Conservation (phyloP, 768 basidiomycete species). For the Boletus reticulatus region DNA sequence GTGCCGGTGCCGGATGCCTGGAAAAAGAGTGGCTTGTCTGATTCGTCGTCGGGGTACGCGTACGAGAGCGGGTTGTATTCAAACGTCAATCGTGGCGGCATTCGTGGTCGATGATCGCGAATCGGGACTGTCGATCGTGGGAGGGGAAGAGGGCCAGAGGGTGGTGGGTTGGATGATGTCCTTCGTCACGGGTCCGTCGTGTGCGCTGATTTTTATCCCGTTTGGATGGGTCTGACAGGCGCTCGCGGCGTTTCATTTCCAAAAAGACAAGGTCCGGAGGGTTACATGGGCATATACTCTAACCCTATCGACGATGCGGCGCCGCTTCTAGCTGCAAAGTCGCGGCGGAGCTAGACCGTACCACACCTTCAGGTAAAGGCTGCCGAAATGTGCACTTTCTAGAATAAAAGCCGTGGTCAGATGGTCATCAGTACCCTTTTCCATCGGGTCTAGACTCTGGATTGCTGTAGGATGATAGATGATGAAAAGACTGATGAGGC, state of each 20-base stretch:
- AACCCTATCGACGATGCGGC: background rate
- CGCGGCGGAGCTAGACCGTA: too few species aligned
- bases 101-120: background rate
- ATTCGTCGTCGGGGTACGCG: conserved; percentile 23
- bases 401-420: too few species aligned
- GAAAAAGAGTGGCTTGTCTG: conserved; percentile 24
- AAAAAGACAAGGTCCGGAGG: background rate
- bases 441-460: too few species aligned
- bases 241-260: conserved; percentile 18
- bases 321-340: too few species aligned
- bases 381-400: too few species aligned
- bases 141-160: too few species aligned
- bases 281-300: background rate
- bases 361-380: too few species aligned
- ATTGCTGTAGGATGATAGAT: too few species aligned
- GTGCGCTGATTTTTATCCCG: conserved; percentile 11
- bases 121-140: too few species aligned
- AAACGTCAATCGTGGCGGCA: conserved; percentile 12
- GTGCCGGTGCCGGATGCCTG: conserved; percentile 14
- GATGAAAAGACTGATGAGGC: too few species aligned
- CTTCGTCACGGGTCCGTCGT: background rate
- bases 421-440: too few species aligned
- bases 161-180: too few species aligned
- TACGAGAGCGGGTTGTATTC: conserved; percentile 23
- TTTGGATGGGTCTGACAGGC: background rate